These are phyloP conservation scores for Didymella pomorum DNA, from an alignment of 2,329 filamentous ascomycete genomes.

Conservation along the genomic window DNA sequence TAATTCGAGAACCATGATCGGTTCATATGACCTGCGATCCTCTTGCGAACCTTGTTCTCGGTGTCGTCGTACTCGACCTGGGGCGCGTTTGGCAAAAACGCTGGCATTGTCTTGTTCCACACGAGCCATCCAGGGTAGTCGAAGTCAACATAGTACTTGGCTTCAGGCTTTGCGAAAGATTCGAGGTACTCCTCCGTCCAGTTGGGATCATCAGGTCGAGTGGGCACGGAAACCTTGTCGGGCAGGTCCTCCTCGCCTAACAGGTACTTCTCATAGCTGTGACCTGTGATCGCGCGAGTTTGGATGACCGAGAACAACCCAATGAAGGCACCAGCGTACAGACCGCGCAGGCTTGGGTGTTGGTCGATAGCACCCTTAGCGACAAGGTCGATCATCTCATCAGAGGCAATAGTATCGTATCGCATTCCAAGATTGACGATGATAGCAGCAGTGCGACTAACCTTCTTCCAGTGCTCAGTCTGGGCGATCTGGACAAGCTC, in stretches of 20 bases:
- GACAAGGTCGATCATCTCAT: conserved; percentile 83
- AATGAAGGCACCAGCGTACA: conserved; percentile 82
- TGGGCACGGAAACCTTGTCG: conserved; percentile 77
- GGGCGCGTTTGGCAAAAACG: conserved; percentile 74
- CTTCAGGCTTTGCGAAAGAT: conserved; percentile 77
- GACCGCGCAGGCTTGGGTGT: conserved; percentile 82
- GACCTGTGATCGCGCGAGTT: conserved; percentile 82
- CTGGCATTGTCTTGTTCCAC: conserved; percentile 88
- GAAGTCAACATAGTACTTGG: conserved; percentile 88
- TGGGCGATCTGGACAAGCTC: conserved; percentile 81
- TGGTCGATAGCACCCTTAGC: conserved; percentile 85
- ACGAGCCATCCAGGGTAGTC: conserved; percentile 97
- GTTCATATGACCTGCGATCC: conserved; percentile 82
- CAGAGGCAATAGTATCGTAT: conserved; percentile 86
- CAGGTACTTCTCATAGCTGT: conserved; percentile 87
- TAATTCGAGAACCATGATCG: conserved; percentile 85
- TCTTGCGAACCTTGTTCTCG: conserved; percentile 75
- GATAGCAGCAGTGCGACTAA: conserved; percentile 86
- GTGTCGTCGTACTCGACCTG: conserved; percentile 81
- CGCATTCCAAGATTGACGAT: conserved; percentile 88
- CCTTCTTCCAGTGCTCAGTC: conserved; percentile 94
- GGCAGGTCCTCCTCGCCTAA: conserved; percentile 79
- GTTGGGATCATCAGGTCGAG: conserved; percentile 72
- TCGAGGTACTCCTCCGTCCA: conserved; percentile 83
- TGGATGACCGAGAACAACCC: conserved; percentile 83